Evolutionary conservation across 225 moss, liverwort and hornwort species (phyloP).

Genomic region (Bryum argenteum): DNA sequence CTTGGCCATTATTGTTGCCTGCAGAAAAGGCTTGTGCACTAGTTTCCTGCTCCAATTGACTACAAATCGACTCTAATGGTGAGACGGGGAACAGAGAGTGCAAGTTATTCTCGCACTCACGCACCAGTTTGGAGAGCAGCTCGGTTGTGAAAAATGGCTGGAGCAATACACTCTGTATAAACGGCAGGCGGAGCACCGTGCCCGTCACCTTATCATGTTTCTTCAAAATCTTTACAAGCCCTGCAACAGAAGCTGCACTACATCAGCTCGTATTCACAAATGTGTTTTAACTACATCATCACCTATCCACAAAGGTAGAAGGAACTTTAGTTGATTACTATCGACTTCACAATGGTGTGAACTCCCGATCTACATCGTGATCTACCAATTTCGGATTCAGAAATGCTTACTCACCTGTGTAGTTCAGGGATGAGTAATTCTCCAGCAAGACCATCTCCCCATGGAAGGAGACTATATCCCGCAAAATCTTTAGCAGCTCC

Average conservation of each 20-base stretch:
- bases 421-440: conserved; percentile 70
- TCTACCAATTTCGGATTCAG: neutral
- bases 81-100: conserved; percentile 61
- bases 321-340: neutral
- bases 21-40: conserved; percentile 25
- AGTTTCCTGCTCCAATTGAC: conserved; percentile 43
- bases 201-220: conserved; percentile 70
- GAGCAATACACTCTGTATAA: conserved; percentile 64
- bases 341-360: neutral
- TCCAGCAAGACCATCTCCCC: conserved; percentile 71
- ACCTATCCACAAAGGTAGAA: neutral
- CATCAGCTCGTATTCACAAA: conserved; percentile 7
- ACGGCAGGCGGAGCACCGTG: conserved; percentile 60
- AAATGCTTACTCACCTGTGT: conserved; percentile 43
- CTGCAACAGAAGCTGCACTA: conserved; percentile 26
- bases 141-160: conserved; percentile 73
- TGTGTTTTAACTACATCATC: neutral
- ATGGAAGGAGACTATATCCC: conserved; percentile 64
- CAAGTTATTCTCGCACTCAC: conserved; percentile 66
- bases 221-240: conserved; percentile 73
- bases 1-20: conserved; percentile 17
- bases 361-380: neutral
- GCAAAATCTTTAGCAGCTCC: conserved; percentile 56
- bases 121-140: conserved; percentile 68
- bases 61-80: conserved; percentile 50